These are phyloP conservation scores for Erythrophleum fordii DNA, from an alignment of 306 rosid genomes.

Conservation along the genomic window DNA sequence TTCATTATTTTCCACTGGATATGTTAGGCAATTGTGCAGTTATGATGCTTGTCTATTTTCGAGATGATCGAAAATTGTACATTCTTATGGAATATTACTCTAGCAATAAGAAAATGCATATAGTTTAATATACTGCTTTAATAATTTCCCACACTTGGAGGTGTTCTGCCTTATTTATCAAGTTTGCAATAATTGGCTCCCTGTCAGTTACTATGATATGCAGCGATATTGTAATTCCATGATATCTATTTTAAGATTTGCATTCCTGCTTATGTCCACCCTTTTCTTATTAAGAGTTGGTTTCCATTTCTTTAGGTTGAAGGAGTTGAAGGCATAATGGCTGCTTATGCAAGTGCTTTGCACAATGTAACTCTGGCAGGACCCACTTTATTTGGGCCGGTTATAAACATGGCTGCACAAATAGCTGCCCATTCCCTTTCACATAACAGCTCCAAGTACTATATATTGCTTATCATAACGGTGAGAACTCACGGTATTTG, in stretches of 20 bases:
- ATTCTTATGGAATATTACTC: neutral
- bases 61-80: neutral
- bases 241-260: neutral
- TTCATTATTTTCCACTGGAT: slow-evolving; percentile 5
- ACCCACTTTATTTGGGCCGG: slow-evolving; percentile 88
- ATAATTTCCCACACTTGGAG: neutral
- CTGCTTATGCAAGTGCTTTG: slow-evolving; percentile 68
- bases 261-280: neutral
- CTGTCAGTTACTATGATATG: neutral
- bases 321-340: slow-evolving; percentile 89
- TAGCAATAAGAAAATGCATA: too few relatives aligned
- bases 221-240: neutral
- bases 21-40: neutral
- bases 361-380: slow-evolving; percentile 66
- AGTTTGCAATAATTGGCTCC: neutral
- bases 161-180: neutral
- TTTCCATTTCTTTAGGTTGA: slow-evolving; percentile 56
- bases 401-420: slow-evolving; percentile 73
- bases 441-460: slow-evolving; percentile 51
- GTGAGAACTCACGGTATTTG: slow-evolving; percentile 53
- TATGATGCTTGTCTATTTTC: slow-evolving; percentile 5
- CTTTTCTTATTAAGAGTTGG: neutral
- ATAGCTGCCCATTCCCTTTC: slow-evolving; percentile 65
- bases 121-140: neutral
- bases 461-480: slow-evolving; percentile 79